Conservation (phyloP, 2,329 filamentous ascomycete species). For the Drechslerella stenobrocha region DNA sequence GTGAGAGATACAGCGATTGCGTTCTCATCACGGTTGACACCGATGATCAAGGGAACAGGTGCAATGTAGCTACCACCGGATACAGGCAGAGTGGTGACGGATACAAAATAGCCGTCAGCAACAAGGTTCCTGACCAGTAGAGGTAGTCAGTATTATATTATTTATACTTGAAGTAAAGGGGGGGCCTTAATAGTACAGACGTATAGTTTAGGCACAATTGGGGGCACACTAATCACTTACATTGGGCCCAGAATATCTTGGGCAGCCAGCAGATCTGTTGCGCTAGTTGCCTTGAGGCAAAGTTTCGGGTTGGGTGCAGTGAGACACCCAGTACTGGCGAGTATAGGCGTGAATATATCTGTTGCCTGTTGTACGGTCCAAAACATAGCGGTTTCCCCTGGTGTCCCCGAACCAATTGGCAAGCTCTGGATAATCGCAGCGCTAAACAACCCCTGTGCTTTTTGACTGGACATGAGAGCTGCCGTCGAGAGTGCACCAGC, state of each 20-base stretch:
- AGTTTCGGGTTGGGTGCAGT: neutral
- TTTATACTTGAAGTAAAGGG: neutral
- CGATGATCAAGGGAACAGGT: constrained; percentile 55
- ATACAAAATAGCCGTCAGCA: constrained; percentile 54
- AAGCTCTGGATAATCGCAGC: constrained; percentile 56
- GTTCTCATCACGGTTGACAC: constrained; percentile 56
- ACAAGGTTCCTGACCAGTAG: constrained; percentile 25
- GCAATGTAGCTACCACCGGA: constrained; percentile 51
- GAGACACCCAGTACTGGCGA: neutral
- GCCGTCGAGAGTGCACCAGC: constrained; percentile 62
- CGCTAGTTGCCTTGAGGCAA: neutral
- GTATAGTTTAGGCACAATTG: no score
- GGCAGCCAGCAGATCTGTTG: neutral
- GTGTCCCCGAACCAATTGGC: constrained; percentile 16
- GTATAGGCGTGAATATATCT: neutral
- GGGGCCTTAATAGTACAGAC: neutral
- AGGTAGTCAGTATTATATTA: neutral
- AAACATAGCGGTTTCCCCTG: constrained; percentile 17
- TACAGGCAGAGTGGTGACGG: constrained; percentile 52
- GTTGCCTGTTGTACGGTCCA: constrained; percentile 9
- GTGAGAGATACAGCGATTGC: constrained; percentile 54
- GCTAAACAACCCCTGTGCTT: constrained; percentile 59
- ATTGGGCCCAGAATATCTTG: neutral
- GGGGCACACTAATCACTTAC: neutral
- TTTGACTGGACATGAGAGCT: constrained; percentile 60